A percentile compares a stretch with the other conserved stretches of the same genome.
phyloP scores from a whole-genome alignment of 2,329 filamentous ascomycete genomes.

The Beauveria australis region DNA sequence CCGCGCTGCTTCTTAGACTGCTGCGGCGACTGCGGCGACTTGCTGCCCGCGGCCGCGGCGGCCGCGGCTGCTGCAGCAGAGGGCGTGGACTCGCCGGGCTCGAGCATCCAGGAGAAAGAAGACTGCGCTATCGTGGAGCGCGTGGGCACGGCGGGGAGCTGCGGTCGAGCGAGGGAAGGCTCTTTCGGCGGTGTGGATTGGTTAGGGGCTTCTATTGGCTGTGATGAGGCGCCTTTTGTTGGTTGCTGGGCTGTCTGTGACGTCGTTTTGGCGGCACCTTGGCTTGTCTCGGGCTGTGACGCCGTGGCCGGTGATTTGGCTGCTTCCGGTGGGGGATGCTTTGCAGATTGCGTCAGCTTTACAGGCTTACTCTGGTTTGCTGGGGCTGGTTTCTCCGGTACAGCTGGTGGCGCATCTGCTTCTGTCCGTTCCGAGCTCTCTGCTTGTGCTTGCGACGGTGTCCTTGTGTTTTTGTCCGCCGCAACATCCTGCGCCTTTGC shows the following conservation, averaged over 20 bases:
- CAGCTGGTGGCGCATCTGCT: not conserved
- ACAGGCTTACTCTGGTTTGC: not conserved
- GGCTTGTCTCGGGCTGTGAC: not conserved
- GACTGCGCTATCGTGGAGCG: conserved; percentile 64
- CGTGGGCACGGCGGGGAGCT: conserved; percentile 36
- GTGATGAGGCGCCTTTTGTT: not conserved
- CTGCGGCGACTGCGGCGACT: conserved; percentile 21
- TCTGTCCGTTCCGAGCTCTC: not conserved
- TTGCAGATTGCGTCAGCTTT: not conserved
- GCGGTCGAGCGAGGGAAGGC: conserved; percentile 19
- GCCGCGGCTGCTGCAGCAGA: conserved; percentile 12
- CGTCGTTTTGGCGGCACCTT: not conserved
- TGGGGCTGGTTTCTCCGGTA: not conserved
- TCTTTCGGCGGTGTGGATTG: not conserved
- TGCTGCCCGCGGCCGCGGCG: conserved; percentile 15
- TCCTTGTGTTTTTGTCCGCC: not conserved
- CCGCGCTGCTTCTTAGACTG: conserved; percentile 32
- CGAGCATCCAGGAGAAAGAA: conserved; percentile 73
- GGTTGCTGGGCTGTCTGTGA: not conserved
- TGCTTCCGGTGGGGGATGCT: not conserved
- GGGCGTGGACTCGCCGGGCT: conserved; percentile 37
- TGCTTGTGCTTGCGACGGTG: not conserved
- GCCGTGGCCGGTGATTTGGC: not conserved
- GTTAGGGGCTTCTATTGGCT: not conserved
- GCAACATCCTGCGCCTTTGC: not conserved